Conservation (phyloP, 345 rosid species). For the Syzygium oleosum region DNA sequence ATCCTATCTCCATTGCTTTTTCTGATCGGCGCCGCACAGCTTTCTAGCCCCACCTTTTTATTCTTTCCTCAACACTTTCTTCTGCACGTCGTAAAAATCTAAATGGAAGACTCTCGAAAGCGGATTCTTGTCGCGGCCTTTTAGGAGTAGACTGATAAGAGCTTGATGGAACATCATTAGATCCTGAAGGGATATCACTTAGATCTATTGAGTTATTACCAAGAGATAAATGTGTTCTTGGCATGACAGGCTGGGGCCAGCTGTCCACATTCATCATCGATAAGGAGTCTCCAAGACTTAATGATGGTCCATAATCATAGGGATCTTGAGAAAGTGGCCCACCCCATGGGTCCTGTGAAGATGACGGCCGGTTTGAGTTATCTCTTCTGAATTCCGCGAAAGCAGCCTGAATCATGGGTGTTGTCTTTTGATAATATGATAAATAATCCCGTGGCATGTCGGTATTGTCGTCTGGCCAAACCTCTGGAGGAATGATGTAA, state of each 20-base stretch:
- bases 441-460: not conserved
- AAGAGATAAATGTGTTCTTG: not conserved
- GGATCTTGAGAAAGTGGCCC: not conserved
- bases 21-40: too few species aligned
- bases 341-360: not conserved
- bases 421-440: not conserved
- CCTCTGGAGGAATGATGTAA: not conserved
- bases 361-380: not conserved
- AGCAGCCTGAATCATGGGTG: not conserved
- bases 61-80: too few species aligned
- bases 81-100: not conserved
- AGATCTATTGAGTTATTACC: not conserved
- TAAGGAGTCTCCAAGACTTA: not conserved
- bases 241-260: not conserved
- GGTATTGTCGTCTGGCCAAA: not conserved
- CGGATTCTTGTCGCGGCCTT: too few species aligned
- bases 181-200: not conserved
- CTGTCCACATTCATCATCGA: not conserved
- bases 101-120: not conserved
- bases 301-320: not conserved
- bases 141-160: not conserved
- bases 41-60: too few species aligned
- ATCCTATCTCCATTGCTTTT: too few species aligned
- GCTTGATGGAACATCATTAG: not conserved
- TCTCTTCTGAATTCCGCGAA: not conserved